Base-by-base conservation (phyloP, 768 basidiomycete genomes). In the Phlebiopsis flavidoalba region DNA sequence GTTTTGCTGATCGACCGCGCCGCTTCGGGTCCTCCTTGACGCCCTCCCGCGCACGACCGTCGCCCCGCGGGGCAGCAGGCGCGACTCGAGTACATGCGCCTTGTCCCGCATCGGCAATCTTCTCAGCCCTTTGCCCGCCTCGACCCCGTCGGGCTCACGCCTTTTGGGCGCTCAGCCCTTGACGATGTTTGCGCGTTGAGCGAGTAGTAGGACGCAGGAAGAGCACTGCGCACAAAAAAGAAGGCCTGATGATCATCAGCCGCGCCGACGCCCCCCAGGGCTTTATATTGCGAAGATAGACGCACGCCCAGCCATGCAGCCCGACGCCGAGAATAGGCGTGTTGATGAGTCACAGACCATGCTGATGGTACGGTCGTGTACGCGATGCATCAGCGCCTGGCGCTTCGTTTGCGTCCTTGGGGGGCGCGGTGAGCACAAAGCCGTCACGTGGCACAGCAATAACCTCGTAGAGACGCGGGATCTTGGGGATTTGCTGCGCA, bases 351-450 rank as follows among this genome's bases (percentile, higher is more conserved):
- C 88, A 91, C n/a, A 31, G 22, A 91, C 84, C 50, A 63, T 73
- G 63, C 79, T 79, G 43, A 91, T 84, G 3, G 87, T n/a, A 83
- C n/a, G 33, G 77, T 75, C 14, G 87, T 78, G 72, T 83, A 89
- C 0, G 87, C 87, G n/a, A 59, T 88, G 77, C 35, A 85, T 78
- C 8, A 88, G 74, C 46, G 75, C 75, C 24, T 74, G 65, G 12
- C 84, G 84, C 31, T 77, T 68, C 11, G 67, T 66, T n/a, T 7
- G 79, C 72, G 64, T 91, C 79, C 84, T 87, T n/a, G n/a, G n/a
- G n/a, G n/a, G 64, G 60, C 24, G 19, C n/a, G 36, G 36, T 6
- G 6, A 31, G 26, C 26, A 6, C 26, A 6, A 6, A n/a, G n/a
- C n/a, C n/a, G n/a, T n/a, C n/a, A 37, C 26, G 37, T 31, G 15